A percentile compares a stretch with the other conserved stretches of the same genome.
phyloP scores from a whole-genome alignment of 1,139 yeast genomes.

The Geotrichum australiense region DNA sequence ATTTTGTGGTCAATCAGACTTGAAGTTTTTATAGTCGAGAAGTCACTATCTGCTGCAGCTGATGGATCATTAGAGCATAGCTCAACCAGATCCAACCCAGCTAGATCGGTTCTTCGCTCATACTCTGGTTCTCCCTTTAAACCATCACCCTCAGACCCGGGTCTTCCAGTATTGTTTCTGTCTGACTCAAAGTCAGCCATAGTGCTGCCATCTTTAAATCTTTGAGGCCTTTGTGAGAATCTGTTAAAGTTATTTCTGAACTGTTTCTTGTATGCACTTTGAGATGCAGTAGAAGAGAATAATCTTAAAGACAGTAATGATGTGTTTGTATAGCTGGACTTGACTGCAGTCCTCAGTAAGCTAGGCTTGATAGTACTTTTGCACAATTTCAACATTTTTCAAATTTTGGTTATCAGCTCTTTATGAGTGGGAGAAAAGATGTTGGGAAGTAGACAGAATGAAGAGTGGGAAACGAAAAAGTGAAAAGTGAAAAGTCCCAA shows the following conservation, averaged over 20 bases:
- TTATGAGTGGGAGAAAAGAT: no score
- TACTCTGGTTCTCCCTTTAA: conserved; percentile 31
- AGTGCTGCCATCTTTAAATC: conserved; percentile 12
- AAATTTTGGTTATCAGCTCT: no score
- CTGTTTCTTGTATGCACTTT: no score
- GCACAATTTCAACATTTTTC: no score
- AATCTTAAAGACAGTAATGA: no score
- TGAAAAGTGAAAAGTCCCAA: no score
- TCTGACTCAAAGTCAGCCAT: conserved; percentile 18
- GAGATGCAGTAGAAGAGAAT: no score
- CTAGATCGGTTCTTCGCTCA: conserved; percentile 24
- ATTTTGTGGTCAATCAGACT: conserved; percentile 28
- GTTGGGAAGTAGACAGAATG: no score
- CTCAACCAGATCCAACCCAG: conserved; percentile 17
- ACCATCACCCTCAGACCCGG: conserved; percentile 32
- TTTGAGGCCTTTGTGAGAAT: conserved; percentile 2
- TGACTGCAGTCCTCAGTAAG: no score
- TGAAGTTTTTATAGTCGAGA: conserved; percentile 30
- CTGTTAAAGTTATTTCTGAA: conserved; percentile 6
- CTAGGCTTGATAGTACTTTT: no score
- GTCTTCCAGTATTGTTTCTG: conserved; percentile 18
- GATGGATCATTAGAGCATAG: conserved; percentile 15
- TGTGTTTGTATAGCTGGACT: no score
- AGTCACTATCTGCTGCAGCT: conserved; percentile 19
- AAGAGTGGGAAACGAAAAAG: no score